phyloP scores from a whole-genome alignment of 768 basidiomycete species.

The Pisolithus orientalis region DNA sequence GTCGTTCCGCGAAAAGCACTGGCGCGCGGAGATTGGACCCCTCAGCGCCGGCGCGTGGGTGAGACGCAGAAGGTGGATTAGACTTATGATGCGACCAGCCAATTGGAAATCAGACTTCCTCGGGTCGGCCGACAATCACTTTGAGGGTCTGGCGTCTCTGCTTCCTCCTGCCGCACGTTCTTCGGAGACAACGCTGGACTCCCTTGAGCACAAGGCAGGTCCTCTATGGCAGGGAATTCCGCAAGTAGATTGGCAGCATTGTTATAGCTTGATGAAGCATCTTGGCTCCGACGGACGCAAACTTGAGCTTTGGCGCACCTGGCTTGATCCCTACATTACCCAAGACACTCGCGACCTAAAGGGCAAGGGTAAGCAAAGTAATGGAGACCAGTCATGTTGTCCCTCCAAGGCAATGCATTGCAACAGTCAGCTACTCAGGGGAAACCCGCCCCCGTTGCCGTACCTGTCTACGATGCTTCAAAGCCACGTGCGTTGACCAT shows the following conservation, averaged over 20 bases:
- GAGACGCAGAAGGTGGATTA: constrained; percentile 73
- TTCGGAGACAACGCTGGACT: constrained; percentile 12
- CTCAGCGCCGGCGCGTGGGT: constrained; percentile 69
- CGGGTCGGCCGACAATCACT: not conserved
- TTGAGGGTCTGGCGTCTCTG: constrained; percentile 1
- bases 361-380: constrained; percentile 41
- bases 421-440: not conserved
- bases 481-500: constrained; percentile 45
- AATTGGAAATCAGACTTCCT: constrained; percentile 8
- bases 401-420: not conserved
- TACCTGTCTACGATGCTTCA: constrained; percentile 48
- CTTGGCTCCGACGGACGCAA: constrained; percentile 64
- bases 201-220: constrained; percentile 18
- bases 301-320: constrained; percentile 68
- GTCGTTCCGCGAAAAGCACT: constrained; percentile 58
- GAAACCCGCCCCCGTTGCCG: constrained; percentile 28
- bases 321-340: constrained; percentile 45
- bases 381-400: constrained; percentile 26
- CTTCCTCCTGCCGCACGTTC: constrained; percentile 23
- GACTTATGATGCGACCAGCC: constrained; percentile 74
- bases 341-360: constrained; percentile 15
- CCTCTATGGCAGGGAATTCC: constrained; percentile 50
- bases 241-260: constrained; percentile 56
- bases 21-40: constrained; percentile 57
- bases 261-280: constrained; percentile 43